Evolutionary conservation across 2,329 filamentous ascomycete genomes (phyloP), one percentile per base, ranked within the genome.

Genomic region (Fusarium torreyae): DNA sequence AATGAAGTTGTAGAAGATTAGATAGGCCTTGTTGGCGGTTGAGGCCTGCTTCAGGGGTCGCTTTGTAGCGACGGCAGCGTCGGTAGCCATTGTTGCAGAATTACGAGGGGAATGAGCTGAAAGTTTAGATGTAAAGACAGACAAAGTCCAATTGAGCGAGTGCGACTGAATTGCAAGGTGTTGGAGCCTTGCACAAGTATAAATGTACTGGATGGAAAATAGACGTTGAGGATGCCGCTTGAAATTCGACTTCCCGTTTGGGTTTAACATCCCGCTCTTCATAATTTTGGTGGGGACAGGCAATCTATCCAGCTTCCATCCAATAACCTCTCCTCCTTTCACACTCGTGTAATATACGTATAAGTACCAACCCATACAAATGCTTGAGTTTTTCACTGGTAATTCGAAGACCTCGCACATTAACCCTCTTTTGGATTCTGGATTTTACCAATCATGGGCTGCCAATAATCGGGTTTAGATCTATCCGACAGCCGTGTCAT

Each of bases 1-100:
- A 69, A 91, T 77, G 74, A 89, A 86, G 82, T 98, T 98, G 87
- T 98, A 99, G 73, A 90, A 83, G 76, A 94, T 86, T 55, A 98
- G 89, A 83, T 98, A 97, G 76, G 82, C 83, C 57, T 83, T 86
- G 78, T 88, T 90, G 66, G 84, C 57, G 18, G 70, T 55, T 34
- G 77, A 79, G 43, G 76, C 58, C 49, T 68, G 66, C 54, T 70
- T 72, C 63, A 74, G 73, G 57, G 68, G 67, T 43, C 52, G 53
- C 59, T 70, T 75, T 40, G 66, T 59, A 54, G 69, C 43, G 43
- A 68, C 48, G 33, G 74, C 46, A 36, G 75, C 57, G 33, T 71
- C 57, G 42, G 68, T 48, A 9, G 72, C 72, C 70, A 76, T 78
- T 44, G 52, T 52, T 50, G 53, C 40, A 14, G 26, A 22, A 24